Base-by-base conservation (phyloP, 2,329 filamentous ascomycete species). In the Botrytis medusae region DNA sequence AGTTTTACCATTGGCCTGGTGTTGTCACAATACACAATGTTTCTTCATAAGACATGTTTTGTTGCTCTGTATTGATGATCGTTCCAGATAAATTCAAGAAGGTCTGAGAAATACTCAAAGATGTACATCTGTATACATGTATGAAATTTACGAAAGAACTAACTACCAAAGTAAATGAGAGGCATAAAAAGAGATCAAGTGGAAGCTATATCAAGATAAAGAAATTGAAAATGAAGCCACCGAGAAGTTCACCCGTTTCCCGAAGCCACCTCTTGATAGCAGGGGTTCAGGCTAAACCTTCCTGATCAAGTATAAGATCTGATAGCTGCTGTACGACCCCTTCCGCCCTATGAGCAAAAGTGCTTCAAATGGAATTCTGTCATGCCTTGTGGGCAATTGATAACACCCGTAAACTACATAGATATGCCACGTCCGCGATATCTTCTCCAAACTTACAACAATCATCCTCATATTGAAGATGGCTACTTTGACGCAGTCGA, bases 401-500 rank as follows among this genome's bases (percentile, higher is more conserved):
- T 72, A 72, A 40, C 34, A n/a, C 44, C 34, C 48, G n/a, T n/a
- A 8, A 20, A 25, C 40, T 72, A 68, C 61, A 57, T 72, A 72
- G 32, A 57, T 65, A 68, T 59, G 70, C 37, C 37, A 64, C 32
- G 16, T 71, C 59, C 44, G n/a, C 34, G 4, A 12, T 32, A 34
- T 51, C 29, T 29, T 40, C n/a, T 29, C 32, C 29, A 20, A 37
- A 40, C 29, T 16, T 42, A 61, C 18, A 63, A 42, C 18, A 42
- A 65, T 72, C 60, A 67, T 65, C 61, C 61, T 54, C 61, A 48
- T 29, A 72, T 68, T 42, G 57, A 63, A 64, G 40, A 73, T 73
- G 72, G 44, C 67, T 18, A 42, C 34, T 57, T 54, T 73, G 37
- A 46, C 69, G 9, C 44, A 29, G 7, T 34, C 65, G 67, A 73